phyloP scores from a whole-genome alignment of 2,329 filamentous ascomycete species.

The Penicillium sp. region DNA sequence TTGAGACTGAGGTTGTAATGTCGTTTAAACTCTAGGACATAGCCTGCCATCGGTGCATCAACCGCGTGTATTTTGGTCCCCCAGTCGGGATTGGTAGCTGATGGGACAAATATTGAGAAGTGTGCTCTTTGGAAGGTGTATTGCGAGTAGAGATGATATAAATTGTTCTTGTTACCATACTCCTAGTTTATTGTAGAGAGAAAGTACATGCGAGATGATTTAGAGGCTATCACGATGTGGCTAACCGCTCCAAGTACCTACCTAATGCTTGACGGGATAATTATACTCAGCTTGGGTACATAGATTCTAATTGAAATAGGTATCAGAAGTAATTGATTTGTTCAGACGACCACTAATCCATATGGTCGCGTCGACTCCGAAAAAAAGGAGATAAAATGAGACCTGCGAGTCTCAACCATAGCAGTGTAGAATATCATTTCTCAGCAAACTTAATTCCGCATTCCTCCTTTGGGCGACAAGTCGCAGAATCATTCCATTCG shows the following conservation, averaged over 20 bases:
- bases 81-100: slow-evolving; percentile 9
- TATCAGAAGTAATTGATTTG: not conserved
- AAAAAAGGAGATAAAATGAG: not conserved
- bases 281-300: not conserved
- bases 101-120: slow-evolving; percentile 34
- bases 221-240: not conserved
- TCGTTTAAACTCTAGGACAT: slow-evolving; percentile 33
- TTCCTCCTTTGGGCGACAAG: slow-evolving; percentile 9
- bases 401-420: too few relatives aligned
- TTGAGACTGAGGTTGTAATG: slow-evolving; percentile 21
- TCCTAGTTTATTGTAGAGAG: not conserved
- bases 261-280: not conserved
- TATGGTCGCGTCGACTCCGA: not conserved
- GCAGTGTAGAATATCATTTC: not conserved
- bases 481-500: slow-evolving; percentile 9
- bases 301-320: not conserved
- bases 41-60: slow-evolving; percentile 35
- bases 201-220: not conserved
- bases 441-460: slow-evolving; percentile 3
- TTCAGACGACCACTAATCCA: not conserved
- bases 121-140: slow-evolving; percentile 28
- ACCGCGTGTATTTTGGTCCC: slow-evolving; percentile 36
- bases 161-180: slow-evolving; percentile 15
- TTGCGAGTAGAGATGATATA: slow-evolving; percentile 29
- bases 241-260: too few relatives aligned